Evolutionary conservation across 1,284 basidiomycete genomes (phyloP), one percentile per base, ranked within the genome.

Genomic region (Apiotrichum veenhuisii): DNA sequence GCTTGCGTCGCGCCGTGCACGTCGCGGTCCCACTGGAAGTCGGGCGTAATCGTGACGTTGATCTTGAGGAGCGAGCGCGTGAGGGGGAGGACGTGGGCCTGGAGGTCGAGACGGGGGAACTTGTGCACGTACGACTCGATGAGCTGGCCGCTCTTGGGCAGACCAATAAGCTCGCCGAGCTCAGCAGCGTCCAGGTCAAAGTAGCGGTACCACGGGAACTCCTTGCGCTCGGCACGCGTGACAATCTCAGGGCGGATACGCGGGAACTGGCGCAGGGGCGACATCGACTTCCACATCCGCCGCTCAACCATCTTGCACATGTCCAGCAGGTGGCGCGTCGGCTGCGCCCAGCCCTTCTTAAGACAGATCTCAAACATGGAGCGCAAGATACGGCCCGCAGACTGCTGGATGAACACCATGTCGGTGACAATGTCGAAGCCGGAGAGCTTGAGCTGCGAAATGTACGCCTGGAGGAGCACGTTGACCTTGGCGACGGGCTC

Each of bases 331-430:
- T 90, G 87, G 62, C 91, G 88, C 1, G 93, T 91, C 0, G 95
- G 90, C 8, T 90, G 82, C 0, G 96, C 93, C 91, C 95, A 99
- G n/a, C 95, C 95, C 56, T 94, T 86, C 79, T 96, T 97, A 61
- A 98, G 80, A 73, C 95, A 98, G 54, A 98, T 98, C 78, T 99
- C 95, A 66, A 96, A 98, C 73, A 99, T 89, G 17, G 96, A 95
- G 20, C 94, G 90, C 40, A 98, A 80, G 68, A 98, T 98, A 73
- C 89, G 87, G 45, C 91, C 91, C 3, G 91, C 91, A 2, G 89
- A 93, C 71, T 94, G 91, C 65, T 91, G 88, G 5, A 95, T 86
- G 69, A 92, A 97, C 7, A 98, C 94, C 96, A 98, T 98, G 75
- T 98, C 95, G 1, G 95, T 92, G 18, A 98, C 89, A 20, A 98